Evolutionary conservation across 2,329 filamentous ascomycete genomes (phyloP).

Genomic region (Neurospora crassa): DNA sequence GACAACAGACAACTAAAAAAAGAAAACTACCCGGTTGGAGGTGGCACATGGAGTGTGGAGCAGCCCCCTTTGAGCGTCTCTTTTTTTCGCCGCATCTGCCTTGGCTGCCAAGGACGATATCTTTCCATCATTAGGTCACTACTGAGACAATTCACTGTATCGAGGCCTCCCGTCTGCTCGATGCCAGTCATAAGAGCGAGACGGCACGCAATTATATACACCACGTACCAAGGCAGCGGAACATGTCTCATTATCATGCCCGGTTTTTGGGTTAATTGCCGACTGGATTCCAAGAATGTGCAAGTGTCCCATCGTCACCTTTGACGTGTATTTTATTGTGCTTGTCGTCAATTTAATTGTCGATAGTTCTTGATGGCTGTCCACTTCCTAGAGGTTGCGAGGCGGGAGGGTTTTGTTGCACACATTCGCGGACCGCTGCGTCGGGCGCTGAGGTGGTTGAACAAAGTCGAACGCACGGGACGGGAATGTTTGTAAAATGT

Average conservation of each 20-base stretch:
- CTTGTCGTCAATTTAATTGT: background rate
- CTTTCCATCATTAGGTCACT: background rate
- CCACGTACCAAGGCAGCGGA: background rate
- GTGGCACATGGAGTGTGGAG: slow-evolving; percentile 1
- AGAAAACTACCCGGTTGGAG: slow-evolving; percentile 4
- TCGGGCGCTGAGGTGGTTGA: background rate
- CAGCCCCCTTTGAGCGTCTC: background rate
- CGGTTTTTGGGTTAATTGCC: background rate
- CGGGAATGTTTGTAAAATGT: background rate
- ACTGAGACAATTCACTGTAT: background rate
- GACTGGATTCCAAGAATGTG: background rate
- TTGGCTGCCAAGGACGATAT: background rate
- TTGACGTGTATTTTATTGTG: background rate
- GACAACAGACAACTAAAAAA: slow-evolving; percentile 1
- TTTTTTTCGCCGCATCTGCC: background rate
- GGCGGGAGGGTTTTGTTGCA: background rate
- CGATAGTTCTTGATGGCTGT: too few relatives aligned
- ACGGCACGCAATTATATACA: background rate
- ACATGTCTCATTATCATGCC: background rate
- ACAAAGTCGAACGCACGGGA: background rate
- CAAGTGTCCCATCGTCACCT: background rate
- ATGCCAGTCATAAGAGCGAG: background rate
- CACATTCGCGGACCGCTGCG: background rate
- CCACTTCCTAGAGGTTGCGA: too few relatives aligned
- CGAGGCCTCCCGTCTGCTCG: background rate